Evolutionary conservation across 768 basidiomycete species (phyloP).

Genomic region (Kwoniella bestiolae): DNA sequence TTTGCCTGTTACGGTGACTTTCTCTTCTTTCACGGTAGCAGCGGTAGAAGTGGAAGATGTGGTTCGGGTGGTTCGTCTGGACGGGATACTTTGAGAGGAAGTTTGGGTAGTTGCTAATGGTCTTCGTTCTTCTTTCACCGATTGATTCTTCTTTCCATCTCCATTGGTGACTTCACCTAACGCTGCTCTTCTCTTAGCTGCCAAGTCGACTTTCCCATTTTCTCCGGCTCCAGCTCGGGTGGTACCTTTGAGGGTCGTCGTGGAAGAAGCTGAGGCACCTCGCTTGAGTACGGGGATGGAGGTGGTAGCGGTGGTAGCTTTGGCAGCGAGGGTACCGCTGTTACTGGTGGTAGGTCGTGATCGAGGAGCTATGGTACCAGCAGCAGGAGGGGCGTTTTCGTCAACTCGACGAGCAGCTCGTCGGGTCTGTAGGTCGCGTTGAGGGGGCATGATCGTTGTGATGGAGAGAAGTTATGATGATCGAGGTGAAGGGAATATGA

Average conservation of each 20-base stretch:
- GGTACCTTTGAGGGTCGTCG: constrained; percentile 17
- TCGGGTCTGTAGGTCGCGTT: constrained; percentile 38
- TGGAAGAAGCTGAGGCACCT: constrained; percentile 24
- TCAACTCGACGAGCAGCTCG: constrained; percentile 40
- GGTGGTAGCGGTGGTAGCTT: constrained; percentile 25
- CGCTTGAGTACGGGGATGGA: constrained; percentile 48
- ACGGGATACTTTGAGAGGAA: constrained; percentile 4
- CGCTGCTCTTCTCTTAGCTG: constrained; percentile 36
- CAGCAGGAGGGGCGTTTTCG: constrained; percentile 50
- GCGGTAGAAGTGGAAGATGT: not conserved
- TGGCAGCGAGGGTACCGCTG: constrained; percentile 20
- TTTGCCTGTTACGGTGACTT: constrained; percentile 4
- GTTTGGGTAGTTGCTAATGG: constrained; percentile 29
- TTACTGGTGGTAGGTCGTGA: constrained; percentile 19
- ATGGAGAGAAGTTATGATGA: not conserved
- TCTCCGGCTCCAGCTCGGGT: constrained; percentile 1
- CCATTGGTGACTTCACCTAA: constrained; percentile 51
- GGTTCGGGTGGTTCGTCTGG: constrained; percentile 20
- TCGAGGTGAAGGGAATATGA: not conserved
- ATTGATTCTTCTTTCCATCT: constrained; percentile 26
- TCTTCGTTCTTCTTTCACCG: constrained; percentile 24
- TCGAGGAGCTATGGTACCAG: constrained; percentile 23
- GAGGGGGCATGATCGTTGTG: not conserved
- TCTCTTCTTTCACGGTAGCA: constrained; percentile 17
- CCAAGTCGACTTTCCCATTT: constrained; percentile 19